These are phyloP conservation scores for Suillus clintonianus DNA, from an alignment of 768 basidiomycete genomes.

Conservation along the genomic window DNA sequence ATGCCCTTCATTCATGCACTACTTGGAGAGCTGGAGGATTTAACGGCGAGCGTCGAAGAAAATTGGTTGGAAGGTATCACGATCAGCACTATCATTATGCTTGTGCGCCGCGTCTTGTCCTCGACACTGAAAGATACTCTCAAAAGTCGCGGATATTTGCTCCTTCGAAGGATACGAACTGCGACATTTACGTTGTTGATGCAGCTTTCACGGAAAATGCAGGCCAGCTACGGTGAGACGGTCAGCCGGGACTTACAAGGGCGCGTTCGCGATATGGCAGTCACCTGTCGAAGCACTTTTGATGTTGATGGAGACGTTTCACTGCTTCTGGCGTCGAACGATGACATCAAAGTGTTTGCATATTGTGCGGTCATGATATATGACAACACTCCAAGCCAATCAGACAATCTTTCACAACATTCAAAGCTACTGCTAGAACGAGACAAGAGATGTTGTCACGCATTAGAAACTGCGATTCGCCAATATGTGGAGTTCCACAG, in stretches of 20 bases:
- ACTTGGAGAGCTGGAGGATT: constrained; percentile 35
- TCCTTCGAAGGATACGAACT: constrained; percentile 35
- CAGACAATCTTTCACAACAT: constrained; percentile 5
- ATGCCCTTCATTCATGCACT: constrained; percentile 38
- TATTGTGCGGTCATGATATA: constrained; percentile 28
- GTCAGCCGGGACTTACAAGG: constrained; percentile 15
- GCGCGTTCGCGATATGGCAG: constrained; percentile 38
- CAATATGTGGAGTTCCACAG: neutral
- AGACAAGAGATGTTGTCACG: constrained; percentile 30
- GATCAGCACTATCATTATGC: constrained; percentile 33
- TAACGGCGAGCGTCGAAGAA: constrained; percentile 35
- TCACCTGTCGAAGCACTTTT: constrained; percentile 39
- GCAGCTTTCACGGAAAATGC: constrained; percentile 30
- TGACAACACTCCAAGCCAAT: constrained; percentile 22
- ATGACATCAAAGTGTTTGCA: constrained; percentile 25
- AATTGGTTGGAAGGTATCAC: constrained; percentile 44
- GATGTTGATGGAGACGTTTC: constrained; percentile 21
- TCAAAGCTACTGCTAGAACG: constrained; percentile 27
- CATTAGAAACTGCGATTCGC: constrained; percentile 16
- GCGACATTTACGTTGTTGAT: constrained; percentile 38
- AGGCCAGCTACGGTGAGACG: constrained; percentile 6
- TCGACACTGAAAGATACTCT: constrained; percentile 17
- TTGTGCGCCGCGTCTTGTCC: constrained; percentile 39
- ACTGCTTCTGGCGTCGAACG: constrained; percentile 17
- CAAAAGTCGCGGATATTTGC: constrained; percentile 14